These are phyloP conservation scores for Apiospora hydei DNA, from an alignment of 2,329 filamentous ascomycete species.

Conservation along the genomic window DNA sequence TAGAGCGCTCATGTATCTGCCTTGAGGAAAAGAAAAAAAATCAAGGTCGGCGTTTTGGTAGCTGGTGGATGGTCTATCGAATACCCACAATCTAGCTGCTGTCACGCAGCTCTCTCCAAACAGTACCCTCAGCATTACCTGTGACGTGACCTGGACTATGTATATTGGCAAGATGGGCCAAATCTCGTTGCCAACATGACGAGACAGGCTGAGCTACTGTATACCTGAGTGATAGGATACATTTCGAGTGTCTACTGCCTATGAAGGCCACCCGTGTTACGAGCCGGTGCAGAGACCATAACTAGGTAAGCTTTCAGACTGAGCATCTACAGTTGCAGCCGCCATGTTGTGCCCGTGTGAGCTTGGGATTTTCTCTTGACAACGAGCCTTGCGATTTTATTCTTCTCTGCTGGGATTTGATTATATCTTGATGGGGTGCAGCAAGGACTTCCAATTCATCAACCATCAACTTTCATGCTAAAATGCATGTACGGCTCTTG, in stretches of 20 bases:
- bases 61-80: slow-evolving; percentile 24
- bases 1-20: slow-evolving; percentile 8
- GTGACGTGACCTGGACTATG: background rate
- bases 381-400: too few species aligned
- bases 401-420: background rate
- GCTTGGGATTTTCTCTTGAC: too few species aligned
- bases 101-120: slow-evolving; percentile 4
- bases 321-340: too few species aligned
- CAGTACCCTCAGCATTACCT: background rate
- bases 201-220: background rate
- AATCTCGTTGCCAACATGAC: background rate
- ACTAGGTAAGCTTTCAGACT: too few species aligned
- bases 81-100: slow-evolving; percentile 21
- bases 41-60: slow-evolving; percentile 24
- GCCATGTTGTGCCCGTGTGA: too few species aligned
- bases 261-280: too few species aligned
- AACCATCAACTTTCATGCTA: background rate
- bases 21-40: slow-evolving; percentile 13
- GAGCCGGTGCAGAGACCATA: too few species aligned
- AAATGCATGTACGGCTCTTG: background rate
- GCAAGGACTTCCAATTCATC: background rate
- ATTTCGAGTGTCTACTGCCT: too few species aligned
- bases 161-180: background rate
- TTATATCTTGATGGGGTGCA: background rate
- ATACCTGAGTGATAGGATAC: background rate